Conservation (phyloP, 441 rosid species). For the Erodium texanum region DNA sequence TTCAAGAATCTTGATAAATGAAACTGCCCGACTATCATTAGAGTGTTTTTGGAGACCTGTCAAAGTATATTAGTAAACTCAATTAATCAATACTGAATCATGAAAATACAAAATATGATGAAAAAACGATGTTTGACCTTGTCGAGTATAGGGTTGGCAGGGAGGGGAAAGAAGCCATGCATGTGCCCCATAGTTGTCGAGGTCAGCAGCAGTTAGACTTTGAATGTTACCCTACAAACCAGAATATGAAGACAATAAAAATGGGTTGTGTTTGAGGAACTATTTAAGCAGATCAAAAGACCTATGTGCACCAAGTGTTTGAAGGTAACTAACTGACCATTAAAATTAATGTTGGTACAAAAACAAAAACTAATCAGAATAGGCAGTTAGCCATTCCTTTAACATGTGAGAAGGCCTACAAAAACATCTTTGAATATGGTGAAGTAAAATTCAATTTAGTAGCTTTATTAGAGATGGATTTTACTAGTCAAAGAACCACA, state of each 20-base stretch:
- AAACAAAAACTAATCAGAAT: not conserved
- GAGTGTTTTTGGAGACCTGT: slow-evolving; percentile 89
- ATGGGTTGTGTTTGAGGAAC: not conserved
- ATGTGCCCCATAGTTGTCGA: slow-evolving; percentile 61
- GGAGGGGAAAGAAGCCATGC: slow-evolving; percentile 99
- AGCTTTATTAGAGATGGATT: too few relatives aligned
- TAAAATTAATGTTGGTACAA: not conserved
- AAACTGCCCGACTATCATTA: slow-evolving; percentile 79
- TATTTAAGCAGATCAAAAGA: not conserved
- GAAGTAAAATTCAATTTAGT: too few relatives aligned
- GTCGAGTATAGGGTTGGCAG: slow-evolving; percentile 95
- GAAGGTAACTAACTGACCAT: not conserved
- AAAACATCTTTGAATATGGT: not conserved
- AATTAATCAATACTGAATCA: slow-evolving; percentile 12
- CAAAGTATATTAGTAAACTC: slow-evolving; percentile 8
- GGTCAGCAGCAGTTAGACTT: slow-evolving; percentile 63
- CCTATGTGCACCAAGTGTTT: not conserved
- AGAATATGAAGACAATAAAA: not conserved
- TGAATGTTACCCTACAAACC: slow-evolving; percentile 70
- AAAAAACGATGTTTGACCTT: slow-evolving; percentile 39
- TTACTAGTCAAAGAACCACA: too few relatives aligned
- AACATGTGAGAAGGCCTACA: not conserved
- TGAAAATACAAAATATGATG: not conserved
- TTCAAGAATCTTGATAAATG: slow-evolving; percentile 82
- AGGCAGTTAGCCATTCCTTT: not conserved